phyloP scores from a whole-genome alignment of 2,329 filamentous ascomycete species.

The Septoria petroselini region DNA sequence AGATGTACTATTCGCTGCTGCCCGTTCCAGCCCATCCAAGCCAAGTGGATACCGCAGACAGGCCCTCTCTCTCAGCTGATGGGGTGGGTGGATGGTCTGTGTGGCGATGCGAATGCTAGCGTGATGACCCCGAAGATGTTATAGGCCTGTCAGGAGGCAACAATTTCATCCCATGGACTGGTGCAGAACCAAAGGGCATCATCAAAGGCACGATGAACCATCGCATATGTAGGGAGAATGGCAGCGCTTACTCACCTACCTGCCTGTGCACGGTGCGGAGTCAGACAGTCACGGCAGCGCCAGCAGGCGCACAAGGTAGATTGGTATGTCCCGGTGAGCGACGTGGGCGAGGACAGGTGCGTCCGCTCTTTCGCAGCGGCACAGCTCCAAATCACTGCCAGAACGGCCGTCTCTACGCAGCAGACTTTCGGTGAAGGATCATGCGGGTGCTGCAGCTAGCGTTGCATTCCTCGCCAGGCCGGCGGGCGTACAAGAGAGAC shows the following conservation, averaged over 20 bases:
- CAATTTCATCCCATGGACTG: conserved; percentile 3
- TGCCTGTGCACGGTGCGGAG: conserved; percentile 12
- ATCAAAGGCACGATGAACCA: too few species aligned
- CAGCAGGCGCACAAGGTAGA: conserved; percentile 17
- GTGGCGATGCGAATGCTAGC: conserved; percentile 1
- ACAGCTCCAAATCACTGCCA: background rate
- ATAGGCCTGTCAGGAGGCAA: conserved; percentile 9
- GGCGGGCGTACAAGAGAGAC: background rate
- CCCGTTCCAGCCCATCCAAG: conserved; percentile 8
- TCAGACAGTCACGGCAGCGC: conserved; percentile 5
- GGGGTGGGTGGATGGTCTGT: conserved; percentile 10
- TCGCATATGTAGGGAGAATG: too few species aligned
- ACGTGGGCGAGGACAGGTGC: background rate
- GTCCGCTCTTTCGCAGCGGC: conserved; percentile 16
- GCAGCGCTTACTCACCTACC: conserved; percentile 19
- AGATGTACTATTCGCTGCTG: conserved; percentile 9
- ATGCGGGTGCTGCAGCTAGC: conserved; percentile 9
- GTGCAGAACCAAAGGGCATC: too few species aligned
- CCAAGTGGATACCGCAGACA: conserved; percentile 15
- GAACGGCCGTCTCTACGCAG: conserved; percentile 2
- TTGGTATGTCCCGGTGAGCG: conserved; percentile 9
- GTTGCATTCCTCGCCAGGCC: background rate
- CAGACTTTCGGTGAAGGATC: conserved; percentile 18
- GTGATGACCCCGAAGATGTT: background rate
- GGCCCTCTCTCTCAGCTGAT: conserved; percentile 18